Base-by-base conservation (phyloP, 1,284 basidiomycete genomes). In the Naganishia sp. region DNA sequence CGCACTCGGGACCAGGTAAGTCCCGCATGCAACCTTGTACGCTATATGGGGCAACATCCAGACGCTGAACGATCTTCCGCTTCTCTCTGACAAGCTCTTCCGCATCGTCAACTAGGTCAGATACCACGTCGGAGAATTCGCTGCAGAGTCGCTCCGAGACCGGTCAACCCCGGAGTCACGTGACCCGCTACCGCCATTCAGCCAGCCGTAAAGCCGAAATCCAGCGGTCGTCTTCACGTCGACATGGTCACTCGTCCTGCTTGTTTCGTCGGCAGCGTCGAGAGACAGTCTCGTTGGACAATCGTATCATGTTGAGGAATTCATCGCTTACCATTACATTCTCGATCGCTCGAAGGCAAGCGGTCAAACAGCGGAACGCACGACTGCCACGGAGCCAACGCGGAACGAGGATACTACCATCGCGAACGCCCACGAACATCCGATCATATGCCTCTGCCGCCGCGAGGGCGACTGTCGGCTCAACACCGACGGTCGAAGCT, bases 141-240 rank as follows among this genome's bases (percentile, higher is more conserved):
- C 46, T 11, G 25, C 33, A 52, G 50, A 52, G 50, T 52, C 28
- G 15, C 50, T 52, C 50, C 13, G 25, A 52, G 33, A 18, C 36
- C 28, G 31, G 53, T 39, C 31, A 55, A n/a, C 33, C 33, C 53
- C 25, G 31, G 9, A 7, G 13, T 55, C 53, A 55, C 53, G 53
- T 55, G 53, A 55, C 36, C 18, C 16, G 36, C 36, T 7, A 39
- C 28, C 48, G 48, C 21, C 48, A 21, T 21, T 21, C 33, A 42
- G 33, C 28, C 28, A 13, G 18, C 53, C 28, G 42, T 42, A 55
- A 55, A 55, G 53, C 53, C 53, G 53, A 55, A 55, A 33, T 18
- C 25, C 33, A 31, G 23, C 53, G 23, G 13, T 13, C 10, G 31
- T 16, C 31, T 33, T 18, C 39, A 9, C 7, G 36, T 42, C 21